These are phyloP conservation scores for Lentinus brumalis DNA, from an alignment of 768 basidiomycete species.

Conservation along the genomic window DNA sequence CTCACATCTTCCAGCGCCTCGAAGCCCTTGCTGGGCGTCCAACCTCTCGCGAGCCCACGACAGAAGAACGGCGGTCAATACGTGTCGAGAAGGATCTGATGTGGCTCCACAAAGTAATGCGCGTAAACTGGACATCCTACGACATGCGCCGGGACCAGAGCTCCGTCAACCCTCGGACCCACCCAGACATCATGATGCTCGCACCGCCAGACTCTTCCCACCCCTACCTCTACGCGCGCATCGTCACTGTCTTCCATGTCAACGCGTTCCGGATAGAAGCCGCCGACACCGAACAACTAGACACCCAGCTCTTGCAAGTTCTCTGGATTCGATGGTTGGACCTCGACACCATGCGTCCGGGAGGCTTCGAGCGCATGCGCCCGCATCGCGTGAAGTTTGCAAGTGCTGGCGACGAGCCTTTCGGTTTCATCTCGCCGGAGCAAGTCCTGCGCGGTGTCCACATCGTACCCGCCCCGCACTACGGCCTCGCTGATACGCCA, in stretches of 20 bases:
- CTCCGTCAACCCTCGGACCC: constrained; percentile 38
- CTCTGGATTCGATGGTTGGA: constrained; percentile 45
- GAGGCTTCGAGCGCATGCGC: constrained; percentile 29
- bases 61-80: no score
- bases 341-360: constrained; percentile 25
- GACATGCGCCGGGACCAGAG: constrained; percentile 44
- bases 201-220: constrained; percentile 14
- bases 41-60: no score
- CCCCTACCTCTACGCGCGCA: constrained; percentile 33
- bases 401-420: constrained; percentile 32
- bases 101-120: constrained; percentile 33
- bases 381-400: constrained; percentile 45
- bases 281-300: no score
- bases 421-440: constrained; percentile 48
- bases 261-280: no score
- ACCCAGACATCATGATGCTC: constrained; percentile 35
- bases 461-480: no score
- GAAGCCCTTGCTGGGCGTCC: no score
- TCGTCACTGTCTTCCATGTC: constrained; percentile 33
- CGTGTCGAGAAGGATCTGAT: no score
- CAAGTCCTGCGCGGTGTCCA: constrained; percentile 42
- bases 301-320: constrained; percentile 29
- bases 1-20: no score
- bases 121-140: constrained; percentile 45
- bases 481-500: no score